Evolutionary conservation across 345 rosid genomes (phyloP).

Genomic region (Clarkia xantiana): DNA sequence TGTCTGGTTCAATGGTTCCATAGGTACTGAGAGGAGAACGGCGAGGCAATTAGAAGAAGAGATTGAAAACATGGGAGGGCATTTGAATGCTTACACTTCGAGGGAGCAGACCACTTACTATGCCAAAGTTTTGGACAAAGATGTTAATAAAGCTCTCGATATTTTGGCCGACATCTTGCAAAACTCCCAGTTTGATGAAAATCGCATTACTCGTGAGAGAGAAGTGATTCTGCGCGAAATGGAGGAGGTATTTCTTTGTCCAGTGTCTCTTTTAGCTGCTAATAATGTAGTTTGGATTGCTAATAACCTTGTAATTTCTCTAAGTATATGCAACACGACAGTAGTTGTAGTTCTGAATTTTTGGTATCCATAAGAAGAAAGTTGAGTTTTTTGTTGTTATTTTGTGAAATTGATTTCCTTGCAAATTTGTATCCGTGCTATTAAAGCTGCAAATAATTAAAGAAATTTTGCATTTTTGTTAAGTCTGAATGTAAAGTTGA

Average conservation of each 20-base stretch:
- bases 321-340: too few relatives aligned
- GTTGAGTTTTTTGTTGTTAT: too few relatives aligned
- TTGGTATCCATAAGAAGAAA: too few relatives aligned
- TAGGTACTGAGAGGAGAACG: constrained; percentile 48
- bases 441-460: too few relatives aligned
- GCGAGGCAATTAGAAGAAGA: constrained; percentile 69
- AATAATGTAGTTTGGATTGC: background rate
- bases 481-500: too few relatives aligned
- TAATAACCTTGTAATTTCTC: too few relatives aligned
- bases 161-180: constrained; percentile 88
- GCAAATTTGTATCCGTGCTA: too few relatives aligned
- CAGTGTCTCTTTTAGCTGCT: background rate
- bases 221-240: constrained; percentile 68
- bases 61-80: constrained; percentile 95
- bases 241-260: constrained; percentile 45
- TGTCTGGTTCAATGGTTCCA: background rate
- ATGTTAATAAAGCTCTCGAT: constrained; percentile 47
- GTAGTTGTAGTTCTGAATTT: too few relatives aligned
- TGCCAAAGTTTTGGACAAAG: constrained; percentile 72
- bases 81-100: constrained; percentile 81
- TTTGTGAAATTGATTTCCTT: too few relatives aligned
- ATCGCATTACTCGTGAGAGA: constrained; percentile 51
- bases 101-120: constrained; percentile 96
- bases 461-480: too few relatives aligned
- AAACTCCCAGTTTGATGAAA: constrained; percentile 65